Evolutionary conservation across 768 basidiomycete species (phyloP).

Genomic region (Phanerochaete carnosa): DNA sequence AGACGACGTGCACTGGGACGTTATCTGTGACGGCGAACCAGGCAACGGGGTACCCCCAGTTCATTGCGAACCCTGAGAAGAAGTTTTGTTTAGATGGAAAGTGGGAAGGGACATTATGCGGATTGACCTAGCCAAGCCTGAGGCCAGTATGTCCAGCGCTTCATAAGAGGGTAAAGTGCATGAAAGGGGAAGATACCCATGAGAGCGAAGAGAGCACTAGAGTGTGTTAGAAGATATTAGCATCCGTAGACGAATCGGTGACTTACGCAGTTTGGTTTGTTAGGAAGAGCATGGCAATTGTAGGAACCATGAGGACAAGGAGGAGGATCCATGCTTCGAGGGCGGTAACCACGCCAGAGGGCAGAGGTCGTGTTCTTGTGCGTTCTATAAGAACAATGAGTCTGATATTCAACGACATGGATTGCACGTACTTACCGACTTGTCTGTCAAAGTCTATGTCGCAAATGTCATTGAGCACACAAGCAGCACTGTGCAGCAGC

Average conservation of each 20-base stretch:
- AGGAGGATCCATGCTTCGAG: conserved; percentile 28
- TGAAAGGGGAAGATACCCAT: conserved; percentile 18
- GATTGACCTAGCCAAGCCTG: conserved; percentile 53
- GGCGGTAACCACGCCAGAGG: conserved; percentile 29
- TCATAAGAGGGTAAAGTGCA: conserved; percentile 46
- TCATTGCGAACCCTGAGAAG: conserved; percentile 42
- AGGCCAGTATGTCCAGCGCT: conserved; percentile 57
- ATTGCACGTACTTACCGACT: conserved; percentile 29
- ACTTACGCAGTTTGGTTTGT: conserved; percentile 17
- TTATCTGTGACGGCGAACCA: conserved; percentile 40
- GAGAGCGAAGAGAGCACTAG: conserved; percentile 10
- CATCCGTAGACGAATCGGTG: not conserved
- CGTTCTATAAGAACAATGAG: conserved; percentile 23
- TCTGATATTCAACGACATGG: not conserved
- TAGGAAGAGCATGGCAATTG: conserved; percentile 13
- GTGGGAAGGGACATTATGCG: not conserved
- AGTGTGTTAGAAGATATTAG: not conserved
- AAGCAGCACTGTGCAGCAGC: conserved; percentile 19
- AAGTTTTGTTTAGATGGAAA: not conserved
- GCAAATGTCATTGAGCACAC: conserved; percentile 24
- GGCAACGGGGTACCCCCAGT: conserved; percentile 47
- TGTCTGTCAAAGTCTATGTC: conserved; percentile 30
- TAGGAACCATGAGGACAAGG: conserved; percentile 15
- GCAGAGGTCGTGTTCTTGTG: conserved; percentile 31
- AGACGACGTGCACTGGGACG: conserved; percentile 12